Base-by-base conservation (phyloP, 2,329 filamentous ascomycete species). In the Daldinia sp. region DNA sequence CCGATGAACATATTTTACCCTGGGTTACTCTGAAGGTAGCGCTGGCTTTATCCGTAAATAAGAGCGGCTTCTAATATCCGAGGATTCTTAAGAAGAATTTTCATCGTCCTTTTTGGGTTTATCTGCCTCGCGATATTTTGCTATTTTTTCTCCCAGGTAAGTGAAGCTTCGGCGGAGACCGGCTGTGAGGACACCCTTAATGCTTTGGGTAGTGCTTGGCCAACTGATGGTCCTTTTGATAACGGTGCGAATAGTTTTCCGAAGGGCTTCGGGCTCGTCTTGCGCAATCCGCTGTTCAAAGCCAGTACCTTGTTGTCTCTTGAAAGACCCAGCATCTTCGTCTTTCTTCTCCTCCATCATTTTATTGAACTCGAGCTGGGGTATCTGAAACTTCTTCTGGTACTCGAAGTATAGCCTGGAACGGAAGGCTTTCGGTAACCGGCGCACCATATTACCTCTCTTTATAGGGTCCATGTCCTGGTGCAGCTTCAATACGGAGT, bases 391-490 rank as follows among this genome's bases (percentile, higher is more conserved):
- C 76, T 97, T 95, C 78, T 91, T 90, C 79, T 97, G 94, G 79
- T 98, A 99, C 75, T 94, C 90, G 80, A 97, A 97, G 82, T 99
- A 99, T 0, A 99, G 84, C 66, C 93, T 94, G 60, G 92, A 89
- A 41, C 96, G 89, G 85, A 99, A 98, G 5, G 90, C 86, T 74
- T 92, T 91, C 3, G 96, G 96, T 10, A 99, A 84, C 12, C 96
- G 91, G 4, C 96, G 90, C 9, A 99, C 95, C 93, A 99, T 99
- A 80, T 99, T 99, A 18, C 93, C 93, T 64, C 96, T 90, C 76
- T 92, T 94, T 65, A 93, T 82, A 0, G 94, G 93, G 75, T 97
- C 93, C 94, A 98, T 97, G 76, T 98, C 94, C 80, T 99, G 96
- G 46, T 87, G 85, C 20, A 99, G 84, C 15, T 83, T 85, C 72